These are phyloP conservation scores for Cystobasidium sp. DNA, from an alignment of 1,284 basidiomycete species.

Conservation along the genomic window DNA sequence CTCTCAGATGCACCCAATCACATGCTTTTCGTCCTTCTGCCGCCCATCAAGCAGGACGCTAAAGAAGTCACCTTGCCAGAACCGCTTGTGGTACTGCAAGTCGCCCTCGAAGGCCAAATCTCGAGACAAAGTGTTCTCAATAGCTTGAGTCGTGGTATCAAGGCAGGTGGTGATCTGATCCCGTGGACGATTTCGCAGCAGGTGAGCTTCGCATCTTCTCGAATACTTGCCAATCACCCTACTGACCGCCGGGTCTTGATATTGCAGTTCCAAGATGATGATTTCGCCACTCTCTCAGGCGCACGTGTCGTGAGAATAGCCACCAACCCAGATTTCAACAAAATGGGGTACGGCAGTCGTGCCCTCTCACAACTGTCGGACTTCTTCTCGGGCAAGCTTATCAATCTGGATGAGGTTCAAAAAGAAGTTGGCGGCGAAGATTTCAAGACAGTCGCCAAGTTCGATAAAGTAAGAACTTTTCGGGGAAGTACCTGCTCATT, in stretches of 20 bases:
- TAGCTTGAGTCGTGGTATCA: conserved; percentile 74
- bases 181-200: conserved; percentile 96
- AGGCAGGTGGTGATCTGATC: conserved; percentile 94
- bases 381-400: conserved; percentile 91
- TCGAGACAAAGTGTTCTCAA: conserved; percentile 85
- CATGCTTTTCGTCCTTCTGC: conserved; percentile 92
- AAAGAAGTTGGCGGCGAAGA: conserved; percentile 62
- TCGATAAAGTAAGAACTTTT: conserved; percentile 64
- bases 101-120: conserved; percentile 94
- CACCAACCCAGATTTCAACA: conserved; percentile 91
- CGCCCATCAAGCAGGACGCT: conserved; percentile 73
- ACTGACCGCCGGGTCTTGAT: neutral
- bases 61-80: conserved; percentile 85
- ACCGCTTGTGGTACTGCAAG: conserved; percentile 91
- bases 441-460: conserved; percentile 67
- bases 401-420: conserved; percentile 78
- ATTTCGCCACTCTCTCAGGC: conserved; percentile 89
- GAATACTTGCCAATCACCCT: neutral
- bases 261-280: conserved; percentile 84
- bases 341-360: conserved; percentile 98
- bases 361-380: conserved; percentile 83
- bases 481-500: neutral
- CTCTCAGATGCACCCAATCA: conserved; percentile 96
- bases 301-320: conserved; percentile 92
- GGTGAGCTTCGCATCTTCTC: conserved; percentile 52